A percentile compares a stretch with the other conserved stretches of the same genome.
These are phyloP conservation scores for Adansonia rubrostipa DNA, from an alignment of 441 rosid genomes.

Conservation along the genomic window DNA sequence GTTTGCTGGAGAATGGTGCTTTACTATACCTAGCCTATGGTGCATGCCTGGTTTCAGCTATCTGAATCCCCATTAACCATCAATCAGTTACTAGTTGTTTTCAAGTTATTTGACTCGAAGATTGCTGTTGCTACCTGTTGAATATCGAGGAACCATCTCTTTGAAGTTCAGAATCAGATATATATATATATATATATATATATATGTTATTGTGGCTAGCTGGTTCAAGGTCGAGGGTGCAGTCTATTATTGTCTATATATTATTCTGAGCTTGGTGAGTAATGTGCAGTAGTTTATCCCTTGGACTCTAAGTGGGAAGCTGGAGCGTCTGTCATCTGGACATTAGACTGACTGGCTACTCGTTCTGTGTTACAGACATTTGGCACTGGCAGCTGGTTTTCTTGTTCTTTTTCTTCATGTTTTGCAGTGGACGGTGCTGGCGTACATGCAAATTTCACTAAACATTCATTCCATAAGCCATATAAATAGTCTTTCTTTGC, in stretches of 20 bases:
- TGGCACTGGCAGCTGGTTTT: background rate
- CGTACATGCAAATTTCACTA: background rate
- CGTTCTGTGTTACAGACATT: background rate
- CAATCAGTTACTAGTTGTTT: background rate
- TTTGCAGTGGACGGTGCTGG: background rate
- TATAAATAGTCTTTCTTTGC: no score
- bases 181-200: no score
- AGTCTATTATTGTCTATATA: background rate
- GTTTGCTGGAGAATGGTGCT: background rate
- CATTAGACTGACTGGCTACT: background rate
- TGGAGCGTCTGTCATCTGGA: background rate
- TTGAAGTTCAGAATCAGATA: constrained; percentile 26
- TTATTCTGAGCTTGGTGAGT: background rate
- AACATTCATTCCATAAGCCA: background rate
- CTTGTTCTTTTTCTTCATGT: background rate
- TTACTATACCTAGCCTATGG: background rate
- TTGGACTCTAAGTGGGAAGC: background rate
- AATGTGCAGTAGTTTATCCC: background rate
- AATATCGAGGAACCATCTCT: background rate
- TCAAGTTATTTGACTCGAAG: constrained; percentile 10
- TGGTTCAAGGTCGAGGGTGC: constrained; percentile 8
- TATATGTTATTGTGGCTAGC: constrained; percentile 3
- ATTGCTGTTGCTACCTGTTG: background rate
- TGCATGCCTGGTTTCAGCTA: constrained; percentile 15
- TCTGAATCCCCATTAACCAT: background rate